Percentiles rank a stretch among this genome's conserved stretches.
Evolutionary conservation across 768 basidiomycete species (phyloP).

Genomic region (Hygrophorus pudorinus): DNA sequence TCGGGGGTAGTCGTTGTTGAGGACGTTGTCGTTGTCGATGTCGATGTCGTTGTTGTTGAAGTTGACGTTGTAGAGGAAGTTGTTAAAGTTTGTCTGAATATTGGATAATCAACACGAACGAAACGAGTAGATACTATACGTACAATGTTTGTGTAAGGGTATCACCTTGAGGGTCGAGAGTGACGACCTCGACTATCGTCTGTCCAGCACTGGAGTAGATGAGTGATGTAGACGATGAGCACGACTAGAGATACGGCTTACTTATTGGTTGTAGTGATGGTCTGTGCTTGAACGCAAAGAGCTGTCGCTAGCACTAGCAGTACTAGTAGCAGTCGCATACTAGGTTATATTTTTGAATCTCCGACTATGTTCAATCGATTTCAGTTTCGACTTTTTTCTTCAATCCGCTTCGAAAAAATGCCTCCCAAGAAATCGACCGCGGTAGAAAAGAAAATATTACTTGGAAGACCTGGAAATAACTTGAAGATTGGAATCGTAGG

Average conservation of each 20-base stretch:
- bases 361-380: constrained; percentile 15
- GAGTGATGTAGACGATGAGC: neutral
- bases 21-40: constrained; percentile 14
- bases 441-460: constrained; percentile 74
- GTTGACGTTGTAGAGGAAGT: constrained; percentile 9
- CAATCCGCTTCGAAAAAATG: constrained; percentile 68
- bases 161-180: constrained; percentile 28
- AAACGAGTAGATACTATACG: constrained; percentile 4
- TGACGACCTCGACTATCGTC: constrained; percentile 41
- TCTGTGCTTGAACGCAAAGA: constrained; percentile 31
- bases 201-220: constrained; percentile 28
- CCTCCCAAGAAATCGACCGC: constrained; percentile 79
- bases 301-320: constrained; percentile 14
- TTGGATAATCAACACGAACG: neutral
- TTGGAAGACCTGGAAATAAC: constrained; percentile 94
- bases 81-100: constrained; percentile 16
- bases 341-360: neutral
- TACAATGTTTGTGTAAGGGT: constrained; percentile 36
- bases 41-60: constrained; percentile 14
- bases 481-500: constrained; percentile 98
- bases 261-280: constrained; percentile 35
- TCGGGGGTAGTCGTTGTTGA: constrained; percentile 14
- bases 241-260: constrained; percentile 19
- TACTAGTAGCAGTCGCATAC: constrained; percentile 8
- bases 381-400: constrained; percentile 27